A percentile compares a stretch with the other conserved stretches of the same genome.
These are phyloP conservation scores for Pythium coloratum DNA, from an alignment of 352 stramenopile species.

Conservation along the genomic window DNA sequence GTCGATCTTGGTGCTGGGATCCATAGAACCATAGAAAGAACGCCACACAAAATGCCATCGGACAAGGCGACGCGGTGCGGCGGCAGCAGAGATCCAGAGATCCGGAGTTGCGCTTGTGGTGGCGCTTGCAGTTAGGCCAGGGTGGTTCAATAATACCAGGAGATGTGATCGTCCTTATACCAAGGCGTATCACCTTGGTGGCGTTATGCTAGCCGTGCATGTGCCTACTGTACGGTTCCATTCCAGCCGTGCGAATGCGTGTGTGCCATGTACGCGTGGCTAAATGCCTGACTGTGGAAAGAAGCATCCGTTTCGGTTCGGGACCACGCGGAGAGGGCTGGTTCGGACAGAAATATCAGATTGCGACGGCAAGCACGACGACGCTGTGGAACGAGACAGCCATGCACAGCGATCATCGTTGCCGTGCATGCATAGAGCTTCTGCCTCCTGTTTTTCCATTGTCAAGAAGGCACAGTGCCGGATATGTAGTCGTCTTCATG, in stretches of 20 bases:
- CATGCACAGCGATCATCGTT: not conserved
- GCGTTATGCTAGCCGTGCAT: not conserved
- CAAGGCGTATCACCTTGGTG: not conserved
- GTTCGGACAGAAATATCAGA: slow-evolving; percentile 1
- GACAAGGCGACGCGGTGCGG: not conserved
- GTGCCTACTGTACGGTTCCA: not conserved
- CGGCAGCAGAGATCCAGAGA: not conserved
- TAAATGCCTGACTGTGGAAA: not conserved
- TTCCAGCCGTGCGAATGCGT: not conserved
- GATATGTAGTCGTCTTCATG: too few species aligned
- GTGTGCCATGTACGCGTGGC: not conserved
- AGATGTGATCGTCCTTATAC: not conserved
- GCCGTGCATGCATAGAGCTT: too few species aligned
- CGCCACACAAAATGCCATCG: not conserved
- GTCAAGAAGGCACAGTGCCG: too few species aligned
- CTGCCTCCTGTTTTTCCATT: too few species aligned
- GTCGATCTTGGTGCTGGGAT: not conserved
- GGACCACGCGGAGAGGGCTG: not conserved
- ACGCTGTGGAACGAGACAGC: not conserved
- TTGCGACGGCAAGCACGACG: not conserved
- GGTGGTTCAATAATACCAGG: not conserved
- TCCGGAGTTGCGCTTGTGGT: not conserved
- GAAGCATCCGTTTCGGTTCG: not conserved
- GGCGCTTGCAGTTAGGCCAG: not conserved
- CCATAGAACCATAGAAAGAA: not conserved